A percentile compares a stretch with the other conserved stretches of the same genome.
Conservation (phyloP, 441 rosid genomes). For the Geranium incanum region DNA sequence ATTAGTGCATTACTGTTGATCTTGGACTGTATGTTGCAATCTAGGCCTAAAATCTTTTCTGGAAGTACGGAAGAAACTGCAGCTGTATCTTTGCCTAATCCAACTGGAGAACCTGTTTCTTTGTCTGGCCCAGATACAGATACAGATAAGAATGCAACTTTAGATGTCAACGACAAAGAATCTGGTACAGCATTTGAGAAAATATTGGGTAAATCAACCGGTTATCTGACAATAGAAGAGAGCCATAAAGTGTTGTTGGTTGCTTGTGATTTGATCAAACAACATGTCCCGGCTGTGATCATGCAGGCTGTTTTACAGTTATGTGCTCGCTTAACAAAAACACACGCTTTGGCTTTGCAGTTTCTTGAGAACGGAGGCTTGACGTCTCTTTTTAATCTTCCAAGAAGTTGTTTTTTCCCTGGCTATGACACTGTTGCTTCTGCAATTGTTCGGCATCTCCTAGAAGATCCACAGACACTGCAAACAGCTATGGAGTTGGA, state of each 20-base stretch:
- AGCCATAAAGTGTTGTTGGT: constrained; percentile 55
- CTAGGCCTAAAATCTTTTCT: constrained; percentile 46
- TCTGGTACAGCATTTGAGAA: constrained; percentile 41
- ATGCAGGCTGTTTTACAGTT: constrained; percentile 97
- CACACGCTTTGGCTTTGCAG: constrained; percentile 64
- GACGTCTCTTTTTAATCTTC: constrained; percentile 70
- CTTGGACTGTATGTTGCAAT: constrained; percentile 76
- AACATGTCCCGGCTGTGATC: constrained; percentile 72
- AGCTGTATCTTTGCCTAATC: constrained; percentile 43
- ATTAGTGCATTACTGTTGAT: constrained; percentile 72
- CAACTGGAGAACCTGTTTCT: constrained; percentile 36
- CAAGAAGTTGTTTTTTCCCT: constrained; percentile 77
- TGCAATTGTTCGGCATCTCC: constrained; percentile 78
- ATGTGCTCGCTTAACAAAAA: constrained; percentile 86
- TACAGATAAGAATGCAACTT: constrained; percentile 34
- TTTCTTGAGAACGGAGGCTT: constrained; percentile 89
- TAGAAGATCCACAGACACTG: constrained; percentile 95
- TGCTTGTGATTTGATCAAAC: constrained; percentile 69
- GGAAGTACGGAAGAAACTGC: constrained; percentile 44
- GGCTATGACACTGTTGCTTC: constrained; percentile 89
- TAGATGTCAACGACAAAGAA: constrained; percentile 49
- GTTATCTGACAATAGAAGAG: constrained; percentile 69
- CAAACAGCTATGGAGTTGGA: constrained; percentile 97
- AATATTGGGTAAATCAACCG: constrained; percentile 71
- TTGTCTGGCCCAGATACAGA: constrained; percentile 30